Base-by-base conservation (phyloP, 306 rosid genomes). In the Abrus precatorius region DNA sequence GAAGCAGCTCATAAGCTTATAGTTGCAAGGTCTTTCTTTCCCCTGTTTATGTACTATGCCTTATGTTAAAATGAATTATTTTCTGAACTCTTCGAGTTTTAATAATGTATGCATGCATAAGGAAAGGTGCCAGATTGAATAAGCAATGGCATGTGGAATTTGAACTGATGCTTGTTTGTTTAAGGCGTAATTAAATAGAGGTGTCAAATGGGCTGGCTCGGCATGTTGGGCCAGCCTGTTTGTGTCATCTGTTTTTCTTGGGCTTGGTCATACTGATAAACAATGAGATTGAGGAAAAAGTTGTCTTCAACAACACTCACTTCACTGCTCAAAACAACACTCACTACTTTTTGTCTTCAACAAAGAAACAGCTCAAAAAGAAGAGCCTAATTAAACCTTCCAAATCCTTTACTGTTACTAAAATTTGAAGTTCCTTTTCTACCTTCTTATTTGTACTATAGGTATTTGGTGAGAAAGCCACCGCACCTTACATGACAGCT, bases 1-100 rank as follows among this genome's bases (percentile, higher is more conserved):
- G 90, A 79, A n/a, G 97, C 94, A 33, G 91, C 97, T 34, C 61
- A 64, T 36, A 82, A 80, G 32, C 93, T 94, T 45, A 36, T 86
- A 30, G 45, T 72, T 48, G 98, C 97, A 33, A 92, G 97, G 95
- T 93, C 20, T 9, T 38, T 20, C 20, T 20, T 20, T 20, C 20
- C 20, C 20, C 20, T 20, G 20, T 20, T 20, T 20, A 20, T 20
- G 20, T 20, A 20, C 20, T 20, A 20, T 20, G 20, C 20, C 20
- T 20, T 20, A 20, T 20, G 20, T 20, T 20, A 30, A 45, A 40
- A 62, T 4, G 13, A 33, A 52, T 60, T 59, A 0, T 6, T 53
- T 47, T 33, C 4, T 7, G 4, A 68, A 33, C 9, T 3, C 10
- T 54, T 28, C 10, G n/a, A 11, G 40, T 53, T 53, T 59, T 65